Percentiles rank a stretch among this genome's conserved stretches.
Conservation (phyloP, 2,329 filamentous ascomycete species). For the Verticillium alfalfae region DNA sequence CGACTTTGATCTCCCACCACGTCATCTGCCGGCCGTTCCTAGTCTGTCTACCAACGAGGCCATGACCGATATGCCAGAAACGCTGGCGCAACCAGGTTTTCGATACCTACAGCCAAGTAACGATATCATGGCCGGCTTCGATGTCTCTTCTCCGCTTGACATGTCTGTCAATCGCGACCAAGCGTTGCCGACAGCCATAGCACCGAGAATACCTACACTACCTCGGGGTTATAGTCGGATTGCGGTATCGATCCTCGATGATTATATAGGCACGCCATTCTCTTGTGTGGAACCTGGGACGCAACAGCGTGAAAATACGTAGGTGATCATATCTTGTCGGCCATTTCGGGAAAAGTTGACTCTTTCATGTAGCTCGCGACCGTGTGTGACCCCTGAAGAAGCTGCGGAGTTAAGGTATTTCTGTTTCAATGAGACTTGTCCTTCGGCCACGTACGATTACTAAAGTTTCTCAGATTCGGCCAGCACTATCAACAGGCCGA, state of each 20-base stretch:
- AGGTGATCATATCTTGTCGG: not conserved
- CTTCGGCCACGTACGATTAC: not conserved
- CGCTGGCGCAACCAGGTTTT: not conserved
- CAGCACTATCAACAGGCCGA: conserved; percentile 24
- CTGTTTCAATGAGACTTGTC: not conserved
- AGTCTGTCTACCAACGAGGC: not conserved
- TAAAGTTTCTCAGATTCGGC: conserved; percentile 19
- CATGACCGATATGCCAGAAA: not conserved
- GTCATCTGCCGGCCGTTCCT: not conserved
- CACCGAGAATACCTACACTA: not conserved
- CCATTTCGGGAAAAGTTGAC: not conserved
- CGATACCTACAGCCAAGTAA: conserved; percentile 14
- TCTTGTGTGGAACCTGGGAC: not conserved
- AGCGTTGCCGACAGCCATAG: not conserved
- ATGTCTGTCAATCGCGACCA: no score
- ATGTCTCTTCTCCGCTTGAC: conserved; percentile 10
- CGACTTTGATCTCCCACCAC: not conserved
- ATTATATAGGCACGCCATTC: conserved; percentile 6
- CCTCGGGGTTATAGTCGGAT: not conserved
- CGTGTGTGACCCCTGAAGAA: not conserved
- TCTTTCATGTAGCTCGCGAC: not conserved
- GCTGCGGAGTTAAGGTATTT: not conserved
- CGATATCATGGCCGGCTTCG: conserved; percentile 30
- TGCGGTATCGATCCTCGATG: conserved; percentile 10
- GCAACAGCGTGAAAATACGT: not conserved